phyloP scores from a whole-genome alignment of 768 basidiomycete genomes.

The Suillus weaverae region DNA sequence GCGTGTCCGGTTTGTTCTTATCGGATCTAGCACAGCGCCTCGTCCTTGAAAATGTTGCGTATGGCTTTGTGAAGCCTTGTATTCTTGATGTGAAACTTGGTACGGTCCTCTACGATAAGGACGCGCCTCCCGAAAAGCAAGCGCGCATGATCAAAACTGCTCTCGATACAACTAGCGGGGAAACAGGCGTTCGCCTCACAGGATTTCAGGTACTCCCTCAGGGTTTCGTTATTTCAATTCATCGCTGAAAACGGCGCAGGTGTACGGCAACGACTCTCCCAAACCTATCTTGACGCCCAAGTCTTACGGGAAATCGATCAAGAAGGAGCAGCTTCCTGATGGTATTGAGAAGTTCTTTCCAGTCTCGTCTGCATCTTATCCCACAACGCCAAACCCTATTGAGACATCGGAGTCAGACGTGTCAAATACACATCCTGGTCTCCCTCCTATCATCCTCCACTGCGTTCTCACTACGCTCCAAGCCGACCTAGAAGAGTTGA shows the following conservation, averaged over 20 bases:
- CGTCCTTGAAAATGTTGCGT: constrained; percentile 81
- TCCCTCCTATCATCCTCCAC: constrained; percentile 54
- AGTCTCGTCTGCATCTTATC: constrained; percentile 27
- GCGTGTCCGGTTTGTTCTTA: neutral
- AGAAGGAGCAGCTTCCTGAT: constrained; percentile 64
- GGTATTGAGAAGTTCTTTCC: constrained; percentile 84
- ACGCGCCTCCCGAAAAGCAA: constrained; percentile 68
- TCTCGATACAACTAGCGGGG: constrained; percentile 63
- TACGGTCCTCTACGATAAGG: constrained; percentile 78
- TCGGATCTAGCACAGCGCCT: constrained; percentile 53
- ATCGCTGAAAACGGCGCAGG: constrained; percentile 41
- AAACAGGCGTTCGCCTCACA: constrained; percentile 80
- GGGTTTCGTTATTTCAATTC: neutral
- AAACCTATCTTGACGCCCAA: constrained; percentile 67
- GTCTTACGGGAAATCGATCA: constrained; percentile 76
- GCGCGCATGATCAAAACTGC: constrained; percentile 76
- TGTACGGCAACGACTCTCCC: constrained; percentile 62
- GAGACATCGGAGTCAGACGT: constrained; percentile 9
- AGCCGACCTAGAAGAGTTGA: constrained; percentile 52
- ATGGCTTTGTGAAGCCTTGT: constrained; percentile 76
- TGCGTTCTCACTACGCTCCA: constrained; percentile 59
- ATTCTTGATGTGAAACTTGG: constrained; percentile 94
- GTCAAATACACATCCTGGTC: constrained; percentile 40
- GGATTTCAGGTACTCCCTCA: constrained; percentile 74
- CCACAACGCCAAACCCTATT: neutral